Conservation (phyloP, 176 grass and related monocot genomes). For the Dactylis glomerata region DNA sequence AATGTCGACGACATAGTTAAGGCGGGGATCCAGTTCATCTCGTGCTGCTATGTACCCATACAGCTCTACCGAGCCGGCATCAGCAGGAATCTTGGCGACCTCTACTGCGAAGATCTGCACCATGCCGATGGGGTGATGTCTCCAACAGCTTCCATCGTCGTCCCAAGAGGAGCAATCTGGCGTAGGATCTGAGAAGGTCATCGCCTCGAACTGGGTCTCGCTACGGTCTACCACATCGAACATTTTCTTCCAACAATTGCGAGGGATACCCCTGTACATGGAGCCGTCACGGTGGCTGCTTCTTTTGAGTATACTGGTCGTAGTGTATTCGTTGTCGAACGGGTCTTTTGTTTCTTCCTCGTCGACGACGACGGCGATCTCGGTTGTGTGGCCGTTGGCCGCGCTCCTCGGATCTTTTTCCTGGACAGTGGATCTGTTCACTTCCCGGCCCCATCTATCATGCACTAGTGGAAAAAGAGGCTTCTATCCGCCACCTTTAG, state of each 20-base stretch:
- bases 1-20: conserved; percentile 10
- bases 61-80: background rate
- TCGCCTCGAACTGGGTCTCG: background rate
- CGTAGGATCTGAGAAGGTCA: background rate
- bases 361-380: background rate
- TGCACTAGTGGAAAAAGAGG: no score
- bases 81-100: background rate
- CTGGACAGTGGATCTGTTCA: background rate
- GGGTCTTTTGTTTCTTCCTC: background rate
- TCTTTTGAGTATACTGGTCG: background rate
- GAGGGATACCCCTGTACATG: background rate
- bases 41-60: background rate
- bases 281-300: background rate
- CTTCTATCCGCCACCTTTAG: no score
- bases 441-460: background rate
- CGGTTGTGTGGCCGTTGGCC: background rate
- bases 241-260: background rate
- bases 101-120: background rate
- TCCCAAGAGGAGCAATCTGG: background rate
- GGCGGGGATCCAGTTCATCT: background rate
- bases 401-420: background rate
- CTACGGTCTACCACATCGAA: background rate
- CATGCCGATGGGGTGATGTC: background rate
- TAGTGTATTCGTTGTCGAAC: background rate
- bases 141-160: background rate